A percentile compares a stretch with the other conserved stretches of the same genome.
phyloP scores from a whole-genome alignment of 768 basidiomycete species.

The Phlebiopsis gigantea region DNA sequence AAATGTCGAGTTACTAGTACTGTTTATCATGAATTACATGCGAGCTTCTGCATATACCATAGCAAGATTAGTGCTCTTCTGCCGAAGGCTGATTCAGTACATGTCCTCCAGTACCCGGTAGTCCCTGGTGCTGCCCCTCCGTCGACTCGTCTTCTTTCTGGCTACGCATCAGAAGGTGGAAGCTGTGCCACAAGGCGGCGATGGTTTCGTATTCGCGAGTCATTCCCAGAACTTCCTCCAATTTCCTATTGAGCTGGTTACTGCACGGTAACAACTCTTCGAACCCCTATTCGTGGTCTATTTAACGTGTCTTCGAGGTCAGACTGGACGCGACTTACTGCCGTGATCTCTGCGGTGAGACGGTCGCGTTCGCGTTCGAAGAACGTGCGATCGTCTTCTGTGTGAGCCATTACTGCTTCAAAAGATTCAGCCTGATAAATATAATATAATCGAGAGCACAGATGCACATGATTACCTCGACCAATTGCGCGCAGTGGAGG shows the following conservation, averaged over 20 bases:
- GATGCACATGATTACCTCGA: no score
- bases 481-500: no score
- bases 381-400: slow-evolving; percentile 42
- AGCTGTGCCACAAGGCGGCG: slow-evolving; percentile 77
- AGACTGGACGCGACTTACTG: slow-evolving; percentile 34
- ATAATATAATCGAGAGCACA: no score
- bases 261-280: slow-evolving; percentile 82
- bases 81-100: slow-evolving; percentile 30
- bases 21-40: neutral
- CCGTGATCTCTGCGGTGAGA: slow-evolving; percentile 67
- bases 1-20: slow-evolving; percentile 12
- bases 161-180: slow-evolving; percentile 68
- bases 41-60: slow-evolving; percentile 1
- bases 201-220: slow-evolving; percentile 90
- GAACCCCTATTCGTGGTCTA: slow-evolving; percentile 55
- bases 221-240: slow-evolving; percentile 91
- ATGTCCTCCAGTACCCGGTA: slow-evolving; percentile 74
- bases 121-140: slow-evolving; percentile 27
- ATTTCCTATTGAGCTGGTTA: slow-evolving; percentile 83
- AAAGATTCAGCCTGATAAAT: neutral
- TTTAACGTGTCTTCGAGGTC: neutral
- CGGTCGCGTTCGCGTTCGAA: slow-evolving; percentile 79
- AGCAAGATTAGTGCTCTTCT: neutral
- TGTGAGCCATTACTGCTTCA: slow-evolving; percentile 6
- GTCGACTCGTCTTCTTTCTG: slow-evolving; percentile 23